Evolutionary conservation across 2,329 filamentous ascomycete genomes (phyloP).

Genomic region (Cladophialophora yegresii): DNA sequence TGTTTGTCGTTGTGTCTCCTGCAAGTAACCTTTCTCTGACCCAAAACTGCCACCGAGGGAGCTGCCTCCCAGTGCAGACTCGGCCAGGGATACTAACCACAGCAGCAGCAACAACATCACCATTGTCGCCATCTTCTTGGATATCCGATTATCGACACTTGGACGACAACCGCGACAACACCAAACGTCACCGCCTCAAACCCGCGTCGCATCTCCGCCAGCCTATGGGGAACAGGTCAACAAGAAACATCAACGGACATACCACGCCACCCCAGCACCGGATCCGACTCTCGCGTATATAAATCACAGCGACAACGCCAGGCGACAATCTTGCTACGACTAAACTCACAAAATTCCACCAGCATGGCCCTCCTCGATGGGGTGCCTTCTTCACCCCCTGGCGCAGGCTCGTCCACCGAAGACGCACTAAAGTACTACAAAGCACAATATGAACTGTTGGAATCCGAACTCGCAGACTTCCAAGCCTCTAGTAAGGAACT

Average conservation of each 20-base stretch:
- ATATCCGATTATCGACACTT: neutral
- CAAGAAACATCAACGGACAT: slow-evolving; percentile 3
- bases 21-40: slow-evolving; percentile 7
- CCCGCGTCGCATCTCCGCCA: slow-evolving; percentile 9
- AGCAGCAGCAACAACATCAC: slow-evolving; percentile 16
- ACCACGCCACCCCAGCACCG: slow-evolving; percentile 4
- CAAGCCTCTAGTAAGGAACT: slow-evolving; percentile 91
- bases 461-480: slow-evolving; percentile 89
- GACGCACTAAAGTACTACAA: slow-evolving; percentile 94
- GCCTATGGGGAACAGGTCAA: slow-evolving; percentile 6
- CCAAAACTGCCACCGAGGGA: slow-evolving; percentile 5
- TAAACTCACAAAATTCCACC: slow-evolving; percentile 4
- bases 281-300: neutral
- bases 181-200: slow-evolving; percentile 22
- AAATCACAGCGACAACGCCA: neutral
- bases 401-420: slow-evolving; percentile 52
- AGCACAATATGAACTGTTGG: slow-evolving; percentile 87
- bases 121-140: neutral
- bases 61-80: slow-evolving; percentile 5
- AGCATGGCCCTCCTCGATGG: slow-evolving; percentile 29
- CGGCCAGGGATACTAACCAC: slow-evolving; percentile 25
- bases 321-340: slow-evolving; percentile 11
- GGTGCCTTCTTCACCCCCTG: slow-evolving; percentile 44
- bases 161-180: slow-evolving; percentile 10
- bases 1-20: neutral